phyloP scores from a whole-genome alignment of 306 rosid species.

The Ammopiptanthus mongolicus region DNA sequence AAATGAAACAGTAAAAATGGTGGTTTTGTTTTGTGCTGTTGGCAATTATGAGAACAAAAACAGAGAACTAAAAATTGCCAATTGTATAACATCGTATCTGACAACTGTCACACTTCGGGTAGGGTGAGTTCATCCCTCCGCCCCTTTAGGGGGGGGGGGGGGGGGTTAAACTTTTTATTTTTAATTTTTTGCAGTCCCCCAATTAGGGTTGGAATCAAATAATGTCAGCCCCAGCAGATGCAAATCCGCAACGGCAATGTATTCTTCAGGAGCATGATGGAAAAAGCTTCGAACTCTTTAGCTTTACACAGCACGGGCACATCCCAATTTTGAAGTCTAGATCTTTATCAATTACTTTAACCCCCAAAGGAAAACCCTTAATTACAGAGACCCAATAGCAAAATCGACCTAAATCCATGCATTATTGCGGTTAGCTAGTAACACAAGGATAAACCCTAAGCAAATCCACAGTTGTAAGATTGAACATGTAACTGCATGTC shows the following conservation, averaged over 20 bases:
- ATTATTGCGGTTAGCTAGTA: conserved; percentile 25
- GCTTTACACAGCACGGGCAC: background rate
- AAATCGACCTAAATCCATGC: conserved; percentile 37
- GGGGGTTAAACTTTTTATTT: too few species aligned
- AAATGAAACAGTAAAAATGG: conserved; percentile 3
- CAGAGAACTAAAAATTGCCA: conserved; percentile 11
- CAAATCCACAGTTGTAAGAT: conserved; percentile 26
- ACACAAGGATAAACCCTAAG: conserved; percentile 47
- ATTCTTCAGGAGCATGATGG: background rate
- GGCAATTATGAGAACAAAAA: conserved; percentile 4
- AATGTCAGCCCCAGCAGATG: conserved; percentile 15
- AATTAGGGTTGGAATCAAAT: conserved; percentile 1
- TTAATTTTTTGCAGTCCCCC: background rate
- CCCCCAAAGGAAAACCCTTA: conserved; percentile 36
- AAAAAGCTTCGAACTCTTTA: background rate
- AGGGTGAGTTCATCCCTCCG: background rate
- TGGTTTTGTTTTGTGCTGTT: background rate
- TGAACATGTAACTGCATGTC: conserved; percentile 34
- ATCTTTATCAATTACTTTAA: conserved; percentile 16
- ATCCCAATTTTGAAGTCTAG: background rate
- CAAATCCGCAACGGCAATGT: background rate
- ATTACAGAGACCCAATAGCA: conserved; percentile 32
- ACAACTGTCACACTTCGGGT: background rate
- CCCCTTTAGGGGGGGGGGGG: background rate
- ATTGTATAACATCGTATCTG: conserved; percentile 3